A percentile compares a stretch with the other conserved stretches of the same genome.
Evolutionary conservation across 2,329 filamentous ascomycete species (phyloP).

Genomic region (Ilyonectria robusta): DNA sequence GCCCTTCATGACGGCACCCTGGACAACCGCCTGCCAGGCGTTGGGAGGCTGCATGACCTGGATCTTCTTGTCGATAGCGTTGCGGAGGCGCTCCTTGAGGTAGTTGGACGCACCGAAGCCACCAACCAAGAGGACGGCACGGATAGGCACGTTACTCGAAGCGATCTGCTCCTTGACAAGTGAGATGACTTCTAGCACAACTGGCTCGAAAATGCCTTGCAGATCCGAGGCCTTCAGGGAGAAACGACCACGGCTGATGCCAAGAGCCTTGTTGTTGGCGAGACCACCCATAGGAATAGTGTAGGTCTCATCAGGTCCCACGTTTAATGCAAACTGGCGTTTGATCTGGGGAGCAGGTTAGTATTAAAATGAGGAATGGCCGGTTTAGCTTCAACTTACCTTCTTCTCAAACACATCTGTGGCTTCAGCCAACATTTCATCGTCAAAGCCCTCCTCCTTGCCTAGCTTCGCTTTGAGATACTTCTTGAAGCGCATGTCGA

Average conservation of each 20-base stretch:
- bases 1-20: conserved; percentile 65
- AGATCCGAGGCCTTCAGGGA: conserved; percentile 56
- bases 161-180: conserved; percentile 61
- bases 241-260: conserved; percentile 55
- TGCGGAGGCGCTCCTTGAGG: conserved; percentile 57
- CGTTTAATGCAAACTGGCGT: conserved; percentile 52
- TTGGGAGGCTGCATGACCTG: conserved; percentile 62
- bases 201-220: conserved; percentile 60
- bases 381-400: conserved; percentile 33
- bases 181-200: conserved; percentile 59
- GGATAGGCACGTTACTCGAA: conserved; percentile 54
- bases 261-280: conserved; percentile 55
- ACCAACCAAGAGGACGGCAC: conserved; percentile 61
- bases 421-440: conserved; percentile 56
- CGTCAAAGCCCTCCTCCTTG: conserved; percentile 56
- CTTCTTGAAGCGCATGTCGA: conserved; percentile 61
- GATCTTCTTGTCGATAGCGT: conserved; percentile 52
- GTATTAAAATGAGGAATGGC: background rate
- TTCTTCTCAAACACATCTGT: conserved; percentile 60
- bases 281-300: conserved; percentile 58
- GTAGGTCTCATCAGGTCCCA: conserved; percentile 52
- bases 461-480: conserved; percentile 58
- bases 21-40: conserved; percentile 63
- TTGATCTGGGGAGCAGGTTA: conserved; percentile 50
- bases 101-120: conserved; percentile 63